Evolutionary conservation across 352 stramenopile species (phyloP), one percentile per base, ranked within the genome.

Genomic region (Pythium vanterpoolii): DNA sequence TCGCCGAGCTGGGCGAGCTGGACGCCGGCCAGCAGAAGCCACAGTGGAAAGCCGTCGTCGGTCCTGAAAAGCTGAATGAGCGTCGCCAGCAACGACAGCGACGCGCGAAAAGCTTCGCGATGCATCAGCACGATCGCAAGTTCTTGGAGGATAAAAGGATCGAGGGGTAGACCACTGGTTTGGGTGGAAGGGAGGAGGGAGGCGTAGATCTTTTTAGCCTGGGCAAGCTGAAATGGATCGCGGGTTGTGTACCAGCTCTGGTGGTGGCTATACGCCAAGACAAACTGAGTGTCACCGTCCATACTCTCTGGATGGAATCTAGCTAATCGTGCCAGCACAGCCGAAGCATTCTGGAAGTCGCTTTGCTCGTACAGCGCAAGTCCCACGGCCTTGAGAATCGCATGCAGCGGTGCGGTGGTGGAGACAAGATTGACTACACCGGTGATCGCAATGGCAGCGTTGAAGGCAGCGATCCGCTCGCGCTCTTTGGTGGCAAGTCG

Each of bases 41-140:
- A 87, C 19, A 85, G 36, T 0, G 72, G 31, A n/a, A 88, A 79
- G 1, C 66, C 50, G 10, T 80, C 72, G 21, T 77, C 64, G 10
- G 71, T 64, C 10, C 70, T 61, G 36, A 86, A 90, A 14, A 73
- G 66, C 54, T 88, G 69, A 28, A 93, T 87, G 5, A 92, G 57
- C n/a, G 68, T 72, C 0, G 73, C 75, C 21, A 92, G 40, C 28
- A 90, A 51, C 11, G 68, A 65, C 38, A 92, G 60, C n/a, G 76
- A 88, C 0, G 60, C 67, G 8, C 55, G 48, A 40, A 86, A 79
- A 36, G 78, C 68, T 8, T 76, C 66, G 51, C 76, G 62, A 16
- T 92, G 79, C 74, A 92, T 84, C 46, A 77, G 68, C 36, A 92
- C 76, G 19, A 89, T 48, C 3, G 79, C 79, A 0, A 83, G 45